Evolutionary conservation across 2,329 filamentous ascomycete genomes (phyloP).

Genomic region (Cordyceps militaris): DNA sequence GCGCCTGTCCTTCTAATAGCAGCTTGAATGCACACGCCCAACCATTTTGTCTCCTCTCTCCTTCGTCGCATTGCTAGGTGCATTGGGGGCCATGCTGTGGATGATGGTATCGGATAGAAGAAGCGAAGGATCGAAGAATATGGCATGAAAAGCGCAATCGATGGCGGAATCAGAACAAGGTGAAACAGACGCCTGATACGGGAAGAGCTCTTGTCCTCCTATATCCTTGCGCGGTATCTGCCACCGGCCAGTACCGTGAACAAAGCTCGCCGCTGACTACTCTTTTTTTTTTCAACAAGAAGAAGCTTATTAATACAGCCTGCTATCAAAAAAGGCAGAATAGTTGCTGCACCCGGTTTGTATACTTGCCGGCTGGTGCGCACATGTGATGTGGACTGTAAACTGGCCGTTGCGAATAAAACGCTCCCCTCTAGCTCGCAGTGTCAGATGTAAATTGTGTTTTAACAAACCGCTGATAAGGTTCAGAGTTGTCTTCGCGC

Average conservation of each 20-base stretch:
- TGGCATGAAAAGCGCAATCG: background rate
- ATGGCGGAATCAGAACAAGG: background rate
- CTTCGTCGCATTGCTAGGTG: background rate
- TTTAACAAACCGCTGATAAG: background rate
- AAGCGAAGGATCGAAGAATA: background rate
- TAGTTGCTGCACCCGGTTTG: background rate
- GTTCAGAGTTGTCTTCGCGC: background rate
- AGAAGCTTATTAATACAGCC: no score
- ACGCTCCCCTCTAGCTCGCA: slow-evolving; percentile 8
- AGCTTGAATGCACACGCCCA: slow-evolving; percentile 4
- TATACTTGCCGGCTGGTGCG: background rate
- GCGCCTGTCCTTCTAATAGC: background rate
- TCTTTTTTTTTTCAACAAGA: no score
- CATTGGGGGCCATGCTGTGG: background rate
- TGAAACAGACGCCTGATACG: background rate
- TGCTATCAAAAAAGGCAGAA: no score
- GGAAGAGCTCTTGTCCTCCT: background rate
- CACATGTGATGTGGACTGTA: background rate
- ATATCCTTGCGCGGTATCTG: background rate
- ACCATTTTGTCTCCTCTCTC: background rate
- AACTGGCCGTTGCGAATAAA: background rate
- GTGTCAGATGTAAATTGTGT: background rate
- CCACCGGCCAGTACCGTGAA: background rate
- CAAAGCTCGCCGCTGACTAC: background rate
- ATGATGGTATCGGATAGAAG: background rate